These are phyloP conservation scores for Durio zibethinus DNA, from an alignment of 345 rosid genomes.

Conservation along the genomic window DNA sequence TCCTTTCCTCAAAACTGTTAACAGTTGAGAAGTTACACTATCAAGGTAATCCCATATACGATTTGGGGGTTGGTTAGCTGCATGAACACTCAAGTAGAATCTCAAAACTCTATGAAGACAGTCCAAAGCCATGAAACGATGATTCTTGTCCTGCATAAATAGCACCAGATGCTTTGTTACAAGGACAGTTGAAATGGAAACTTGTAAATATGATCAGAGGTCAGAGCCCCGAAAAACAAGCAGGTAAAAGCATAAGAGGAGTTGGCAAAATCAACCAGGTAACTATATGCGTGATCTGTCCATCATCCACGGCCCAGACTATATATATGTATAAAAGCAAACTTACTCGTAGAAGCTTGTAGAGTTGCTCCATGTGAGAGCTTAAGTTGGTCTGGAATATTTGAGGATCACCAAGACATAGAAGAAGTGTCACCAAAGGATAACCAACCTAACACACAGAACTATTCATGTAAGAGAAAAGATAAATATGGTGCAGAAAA, in stretches of 20 bases:
- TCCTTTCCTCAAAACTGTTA: constrained; percentile 85
- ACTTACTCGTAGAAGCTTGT: constrained; percentile 93
- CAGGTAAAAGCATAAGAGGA: neutral
- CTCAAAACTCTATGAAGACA: constrained; percentile 97
- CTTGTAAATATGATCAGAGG: neutral
- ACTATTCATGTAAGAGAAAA: constrained; percentile 17
- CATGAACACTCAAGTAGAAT: constrained; percentile 92
- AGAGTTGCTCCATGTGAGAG: constrained; percentile 94
- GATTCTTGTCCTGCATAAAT: constrained; percentile 84
- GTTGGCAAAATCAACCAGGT: neutral
- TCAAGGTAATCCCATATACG: constrained; percentile 97
- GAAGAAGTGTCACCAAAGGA: constrained; percentile 96
- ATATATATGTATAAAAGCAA: constrained; percentile 12
- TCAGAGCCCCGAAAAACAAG: neutral
- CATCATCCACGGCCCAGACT: neutral
- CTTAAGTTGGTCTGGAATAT: constrained; percentile 79
- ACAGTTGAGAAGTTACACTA: constrained; percentile 95
- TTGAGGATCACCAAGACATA: constrained; percentile 96
- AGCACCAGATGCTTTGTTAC: constrained; percentile 12
- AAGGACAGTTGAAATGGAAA: neutral
- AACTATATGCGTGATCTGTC: neutral
- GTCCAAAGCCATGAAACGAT: constrained; percentile 95
- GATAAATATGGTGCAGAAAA: neutral
- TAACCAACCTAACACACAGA: constrained; percentile 75
- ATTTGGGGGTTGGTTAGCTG: constrained; percentile 87